phyloP scores from a whole-genome alignment of 2,329 filamentous ascomycete species.

The Talaromyces sp. region DNA sequence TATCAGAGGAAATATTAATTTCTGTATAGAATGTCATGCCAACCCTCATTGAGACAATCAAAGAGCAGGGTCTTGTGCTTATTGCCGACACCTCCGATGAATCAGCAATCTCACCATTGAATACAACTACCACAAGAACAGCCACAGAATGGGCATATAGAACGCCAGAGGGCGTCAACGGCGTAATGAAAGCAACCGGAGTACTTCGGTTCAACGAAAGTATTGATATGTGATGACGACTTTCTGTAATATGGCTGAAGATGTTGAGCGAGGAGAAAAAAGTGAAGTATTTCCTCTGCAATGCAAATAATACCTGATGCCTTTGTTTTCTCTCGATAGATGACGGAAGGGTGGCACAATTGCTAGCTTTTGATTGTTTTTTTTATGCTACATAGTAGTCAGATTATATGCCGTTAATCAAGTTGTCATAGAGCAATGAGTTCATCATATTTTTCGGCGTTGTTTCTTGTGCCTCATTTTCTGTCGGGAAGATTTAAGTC shows the following conservation, averaged over 20 bases:
- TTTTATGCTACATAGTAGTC: slow-evolving; percentile 20
- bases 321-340: slow-evolving; percentile 10
- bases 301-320: slow-evolving; percentile 9
- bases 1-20: background rate
- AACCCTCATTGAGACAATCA: slow-evolving; percentile 86
- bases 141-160: slow-evolving; percentile 44
- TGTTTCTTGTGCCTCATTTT: background rate
- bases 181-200: slow-evolving; percentile 78
- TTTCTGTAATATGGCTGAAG: background rate
- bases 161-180: slow-evolving; percentile 79
- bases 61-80: slow-evolving; percentile 86
- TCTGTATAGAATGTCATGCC: slow-evolving; percentile 77
- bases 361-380: background rate
- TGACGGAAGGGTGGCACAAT: slow-evolving; percentile 2
- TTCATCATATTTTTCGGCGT: background rate
- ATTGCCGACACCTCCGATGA: slow-evolving; percentile 80
- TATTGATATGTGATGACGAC: slow-evolving; percentile 61
- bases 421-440: background rate
- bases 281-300: background rate
- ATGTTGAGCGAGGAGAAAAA: background rate
- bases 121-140: slow-evolving; percentile 29
- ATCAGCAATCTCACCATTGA: slow-evolving; percentile 23
- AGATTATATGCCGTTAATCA: background rate
- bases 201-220: slow-evolving; percentile 91
- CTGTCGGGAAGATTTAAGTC: background rate